Conservation (phyloP, 441 rosid species). For the Manihot esculenta region DNA sequence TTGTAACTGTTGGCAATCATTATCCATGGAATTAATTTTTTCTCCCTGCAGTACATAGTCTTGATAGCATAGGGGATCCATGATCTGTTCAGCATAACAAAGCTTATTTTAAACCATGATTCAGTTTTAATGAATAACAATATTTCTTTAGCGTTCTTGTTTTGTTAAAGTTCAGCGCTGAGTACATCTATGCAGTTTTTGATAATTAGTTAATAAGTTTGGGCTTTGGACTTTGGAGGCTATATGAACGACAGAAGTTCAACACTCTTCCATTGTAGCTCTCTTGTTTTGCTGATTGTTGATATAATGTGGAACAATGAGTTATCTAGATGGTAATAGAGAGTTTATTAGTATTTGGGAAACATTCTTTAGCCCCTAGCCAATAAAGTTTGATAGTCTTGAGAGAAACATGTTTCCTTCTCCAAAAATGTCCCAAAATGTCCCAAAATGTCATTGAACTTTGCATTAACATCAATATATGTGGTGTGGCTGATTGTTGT, state of each 20-base stretch:
- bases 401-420: background rate
- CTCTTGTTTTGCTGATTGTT: background rate
- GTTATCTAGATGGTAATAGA: background rate
- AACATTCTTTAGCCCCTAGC: background rate
- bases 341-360: background rate
- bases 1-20: background rate
- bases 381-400: background rate
- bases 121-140: background rate
- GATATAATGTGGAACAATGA: background rate
- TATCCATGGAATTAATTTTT: too few relatives aligned
- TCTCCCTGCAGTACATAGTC: too few relatives aligned
- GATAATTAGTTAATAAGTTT: background rate
- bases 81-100: background rate
- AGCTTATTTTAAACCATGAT: background rate
- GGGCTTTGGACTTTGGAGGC: background rate
- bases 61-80: too few relatives aligned
- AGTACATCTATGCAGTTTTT: background rate
- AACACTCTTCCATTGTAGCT: background rate
- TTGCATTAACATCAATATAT: slow-evolving; percentile 1
- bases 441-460: background rate
- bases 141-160: background rate
- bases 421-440: slow-evolving; percentile 7
- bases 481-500: slow-evolving; percentile 13
- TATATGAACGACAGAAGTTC: slow-evolving; percentile 7
- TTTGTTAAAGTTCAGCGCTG: background rate